Conservation (phyloP, 192 early-diverging fungal genomes). For the Backusella parvicylindrica region DNA sequence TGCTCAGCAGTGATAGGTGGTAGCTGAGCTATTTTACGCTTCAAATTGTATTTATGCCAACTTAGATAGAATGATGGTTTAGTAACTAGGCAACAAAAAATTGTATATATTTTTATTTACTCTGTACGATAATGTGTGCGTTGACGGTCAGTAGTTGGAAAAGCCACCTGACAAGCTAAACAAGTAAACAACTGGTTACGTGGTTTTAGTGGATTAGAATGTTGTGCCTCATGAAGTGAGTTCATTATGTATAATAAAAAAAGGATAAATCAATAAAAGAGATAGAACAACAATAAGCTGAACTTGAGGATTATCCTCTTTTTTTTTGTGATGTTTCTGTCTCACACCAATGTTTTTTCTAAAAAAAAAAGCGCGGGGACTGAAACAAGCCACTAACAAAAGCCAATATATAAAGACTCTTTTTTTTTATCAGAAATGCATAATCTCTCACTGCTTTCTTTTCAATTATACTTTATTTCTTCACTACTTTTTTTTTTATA, state of each 20-base stretch:
- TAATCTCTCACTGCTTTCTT: background rate
- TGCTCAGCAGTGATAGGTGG: conserved; percentile 79
- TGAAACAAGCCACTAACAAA: background rate
- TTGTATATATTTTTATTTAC: conserved; percentile 16
- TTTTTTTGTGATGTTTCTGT: no score
- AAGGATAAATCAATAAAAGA: background rate
- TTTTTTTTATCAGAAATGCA: background rate
- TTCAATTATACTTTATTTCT: background rate
- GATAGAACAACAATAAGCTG: background rate
- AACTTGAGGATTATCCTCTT: background rate
- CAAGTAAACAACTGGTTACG: conserved; percentile 65
- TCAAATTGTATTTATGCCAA: conserved; percentile 99
- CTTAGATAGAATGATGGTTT: background rate
- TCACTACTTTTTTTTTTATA: background rate
- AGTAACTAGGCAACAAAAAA: background rate
- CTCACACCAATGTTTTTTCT: no score
- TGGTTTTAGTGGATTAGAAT: conserved; percentile 13
- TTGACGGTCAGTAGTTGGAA: conserved; percentile 88
- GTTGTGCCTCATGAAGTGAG: background rate
- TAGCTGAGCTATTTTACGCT: conserved; percentile 92
- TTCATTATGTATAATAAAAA: background rate
- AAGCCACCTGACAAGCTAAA: conserved; percentile 91
- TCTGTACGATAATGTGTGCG: conserved; percentile 92
- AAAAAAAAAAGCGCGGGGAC: background rate
- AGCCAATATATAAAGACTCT: background rate